Base-by-base conservation (phyloP, 2,329 filamentous ascomycete species). In the Fusarium mundagurra region DNA sequence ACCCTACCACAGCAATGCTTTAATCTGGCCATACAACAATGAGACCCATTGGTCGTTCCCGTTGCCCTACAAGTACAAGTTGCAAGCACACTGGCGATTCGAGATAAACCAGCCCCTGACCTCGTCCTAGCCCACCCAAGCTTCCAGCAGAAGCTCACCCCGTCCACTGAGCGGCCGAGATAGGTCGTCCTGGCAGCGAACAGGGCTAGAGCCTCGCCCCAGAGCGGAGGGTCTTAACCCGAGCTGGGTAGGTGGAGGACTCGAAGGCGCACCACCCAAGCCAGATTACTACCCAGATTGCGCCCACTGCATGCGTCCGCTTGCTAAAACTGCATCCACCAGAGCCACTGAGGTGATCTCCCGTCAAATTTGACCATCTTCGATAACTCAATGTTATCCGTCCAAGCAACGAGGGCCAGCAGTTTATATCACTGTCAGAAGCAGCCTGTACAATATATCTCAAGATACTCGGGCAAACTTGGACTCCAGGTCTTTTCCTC, bases 281-380 rank as follows among this genome's bases (percentile, higher is more conserved):
- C 64, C 69, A 70, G 72, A 59, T 72, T 74, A 61, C 61, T 70
- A 69, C 69, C 55, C 72, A 72, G 68, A 70, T 70, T 75, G 64
- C 69, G 55, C 33, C 58, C 61, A 64, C 64, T 72, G 71, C 63
- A 61, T 74, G 69, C 70, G 41, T 73, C 65, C 60, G 64, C 44
- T 53, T 68, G 64, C 61, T 61, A 68, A 48, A 69, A 62, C 55
- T 48, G 71, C 58, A 74, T 61, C 72, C 72, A 75, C 72, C 53
- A 70, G 54, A 59, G 65, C 43, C 72, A 75, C 61, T 71, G 72
- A 75, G 72, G 72, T 75, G 72, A 75, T 75, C 72, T 75, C 69
- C 68, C 69, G 69, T 61, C 72, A 75, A 70, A 73, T 73, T 75
- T 66, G 69, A 55, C 39, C 58, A 69, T 64, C 53, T 60, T 48